Percentiles rank a stretch among this genome's conserved stretches.
These are phyloP conservation scores for Neurospora crassa DNA, from an alignment of 2,329 filamentous ascomycete species.

Conservation along the genomic window DNA sequence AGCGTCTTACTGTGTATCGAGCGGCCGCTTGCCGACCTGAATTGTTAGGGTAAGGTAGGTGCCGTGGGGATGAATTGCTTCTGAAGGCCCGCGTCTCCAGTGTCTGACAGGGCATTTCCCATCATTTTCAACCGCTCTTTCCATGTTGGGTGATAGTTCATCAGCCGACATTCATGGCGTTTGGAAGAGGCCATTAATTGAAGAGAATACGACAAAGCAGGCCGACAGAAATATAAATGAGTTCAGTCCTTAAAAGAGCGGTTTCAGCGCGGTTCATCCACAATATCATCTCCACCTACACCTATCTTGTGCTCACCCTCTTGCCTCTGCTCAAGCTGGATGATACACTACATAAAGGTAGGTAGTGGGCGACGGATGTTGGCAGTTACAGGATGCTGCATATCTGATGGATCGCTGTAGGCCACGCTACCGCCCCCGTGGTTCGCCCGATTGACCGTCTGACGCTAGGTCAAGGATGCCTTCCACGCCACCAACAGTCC, in stretches of 20 bases:
- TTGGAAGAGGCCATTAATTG: not conserved
- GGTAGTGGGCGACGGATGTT: not conserved
- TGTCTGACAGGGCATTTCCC: not conserved
- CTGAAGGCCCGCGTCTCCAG: too few relatives aligned
- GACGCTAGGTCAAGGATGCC: not conserved
- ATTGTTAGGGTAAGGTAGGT: not conserved
- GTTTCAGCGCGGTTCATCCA: too few relatives aligned
- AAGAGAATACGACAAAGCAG: not conserved
- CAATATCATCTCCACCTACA: not conserved
- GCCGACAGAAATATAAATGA: not conserved
- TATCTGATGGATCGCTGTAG: not conserved
- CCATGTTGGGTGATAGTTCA: not conserved
- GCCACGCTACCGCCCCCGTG: not conserved
- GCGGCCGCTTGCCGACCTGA: not conserved
- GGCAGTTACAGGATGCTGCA: not conserved
- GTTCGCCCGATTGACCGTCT: too few relatives aligned
- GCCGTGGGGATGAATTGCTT: too few relatives aligned
- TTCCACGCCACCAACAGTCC: not conserved
- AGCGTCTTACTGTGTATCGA: not conserved
- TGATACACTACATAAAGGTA: too few relatives aligned
- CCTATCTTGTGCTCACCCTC: not conserved
- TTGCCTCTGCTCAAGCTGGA: not conserved
- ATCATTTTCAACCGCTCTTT: not conserved
- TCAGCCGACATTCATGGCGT: not conserved
- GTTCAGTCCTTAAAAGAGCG: too few relatives aligned